These are phyloP conservation scores for Macrolepiota albuminosa DNA, from an alignment of 768 basidiomycete genomes.

Conservation along the genomic window DNA sequence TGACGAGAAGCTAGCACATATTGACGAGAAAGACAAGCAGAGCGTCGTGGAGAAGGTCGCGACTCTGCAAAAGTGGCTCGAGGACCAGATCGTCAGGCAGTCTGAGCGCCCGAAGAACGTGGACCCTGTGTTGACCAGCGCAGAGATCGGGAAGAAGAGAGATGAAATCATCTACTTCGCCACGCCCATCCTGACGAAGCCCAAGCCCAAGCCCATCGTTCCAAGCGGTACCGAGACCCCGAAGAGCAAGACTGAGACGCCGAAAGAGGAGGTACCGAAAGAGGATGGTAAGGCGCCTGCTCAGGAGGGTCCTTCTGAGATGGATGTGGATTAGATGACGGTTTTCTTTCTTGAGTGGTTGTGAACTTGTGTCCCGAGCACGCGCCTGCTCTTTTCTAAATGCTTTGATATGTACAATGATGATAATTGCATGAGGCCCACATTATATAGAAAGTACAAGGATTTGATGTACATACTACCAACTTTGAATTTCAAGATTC, in stretches of 20 bases:
- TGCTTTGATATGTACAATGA: slow-evolving; percentile 11
- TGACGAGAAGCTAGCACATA: slow-evolving; percentile 88
- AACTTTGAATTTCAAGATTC: background rate
- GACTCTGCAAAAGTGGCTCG: slow-evolving; percentile 90
- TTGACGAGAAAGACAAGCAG: slow-evolving; percentile 85
- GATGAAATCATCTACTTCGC: slow-evolving; percentile 92
- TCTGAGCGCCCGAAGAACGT: slow-evolving; percentile 85
- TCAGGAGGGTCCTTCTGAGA: slow-evolving; percentile 58
- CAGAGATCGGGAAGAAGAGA: slow-evolving; percentile 84
- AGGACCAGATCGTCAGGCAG: slow-evolving; percentile 87
- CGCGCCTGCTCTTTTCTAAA: background rate
- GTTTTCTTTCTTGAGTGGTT: background rate
- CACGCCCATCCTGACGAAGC: slow-evolving; percentile 84
- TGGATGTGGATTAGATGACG: slow-evolving; percentile 73
- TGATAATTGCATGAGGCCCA: slow-evolving; percentile 12
- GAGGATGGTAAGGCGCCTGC: slow-evolving; percentile 24
- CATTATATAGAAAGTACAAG: slow-evolving; percentile 16
- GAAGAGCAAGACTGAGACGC: slow-evolving; percentile 56
- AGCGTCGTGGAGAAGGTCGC: slow-evolving; percentile 85
- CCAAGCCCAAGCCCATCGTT: slow-evolving; percentile 83
- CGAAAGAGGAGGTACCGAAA: slow-evolving; percentile 36
- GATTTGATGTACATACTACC: slow-evolving; percentile 11
- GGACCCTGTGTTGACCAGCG: slow-evolving; percentile 75
- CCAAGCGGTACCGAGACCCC: slow-evolving; percentile 69
- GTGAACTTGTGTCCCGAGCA: background rate